Base-by-base conservation (phyloP, 331 rosid species). In the Erythrophleum ivorense region DNA sequence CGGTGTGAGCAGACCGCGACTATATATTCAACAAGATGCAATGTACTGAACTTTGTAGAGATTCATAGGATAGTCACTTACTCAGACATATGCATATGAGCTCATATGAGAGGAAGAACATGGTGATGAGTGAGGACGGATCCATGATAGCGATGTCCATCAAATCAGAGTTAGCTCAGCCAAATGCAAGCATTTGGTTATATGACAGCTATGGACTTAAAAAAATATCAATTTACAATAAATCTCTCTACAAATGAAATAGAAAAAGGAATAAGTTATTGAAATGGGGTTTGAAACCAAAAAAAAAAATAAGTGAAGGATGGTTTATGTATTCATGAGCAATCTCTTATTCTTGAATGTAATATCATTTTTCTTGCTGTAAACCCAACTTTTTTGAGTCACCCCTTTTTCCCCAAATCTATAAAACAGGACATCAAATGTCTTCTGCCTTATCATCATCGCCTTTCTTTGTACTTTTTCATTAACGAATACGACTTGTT, bases 81-180 rank as follows among this genome's bases (percentile, higher is more conserved):
- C 68, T 62, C 41, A 13, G 68, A 63, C 68, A 63, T 18, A 1
- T 5, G 21, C 73, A 67, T 67, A 67, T 67, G 69, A 63, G 2
- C 11, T 57, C 33, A 7, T 57, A 57, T 19, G 67, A 6, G 14
- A 13, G 54, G 54, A 49, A 49, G 54, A 49, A 13, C 0, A 14
- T 5, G 58, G 19, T 0, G 58, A 14, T 38, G 24, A 16, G 40
- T 36, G 29, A 24, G 18, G 24, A 2, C 12, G 16, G 54, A 11
- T 49, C 54, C 2, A 13, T 49, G 29, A 65, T 65, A 3, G 31
- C 29, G 31, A 15, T 40, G 43, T 66, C 72, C 15, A 6, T 40
- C 50, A 16, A 38, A 66, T 40, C 49, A 18, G 48, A 14, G 50
- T 66, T 19, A 0, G 13, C 70, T 15, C 34, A 5, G 1, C 71